Percentiles rank a stretch among this genome's conserved stretches.
These are phyloP conservation scores for Cryphonectria carpinicola DNA, from an alignment of 2,329 filamentous ascomycete genomes.

Conservation along the genomic window DNA sequence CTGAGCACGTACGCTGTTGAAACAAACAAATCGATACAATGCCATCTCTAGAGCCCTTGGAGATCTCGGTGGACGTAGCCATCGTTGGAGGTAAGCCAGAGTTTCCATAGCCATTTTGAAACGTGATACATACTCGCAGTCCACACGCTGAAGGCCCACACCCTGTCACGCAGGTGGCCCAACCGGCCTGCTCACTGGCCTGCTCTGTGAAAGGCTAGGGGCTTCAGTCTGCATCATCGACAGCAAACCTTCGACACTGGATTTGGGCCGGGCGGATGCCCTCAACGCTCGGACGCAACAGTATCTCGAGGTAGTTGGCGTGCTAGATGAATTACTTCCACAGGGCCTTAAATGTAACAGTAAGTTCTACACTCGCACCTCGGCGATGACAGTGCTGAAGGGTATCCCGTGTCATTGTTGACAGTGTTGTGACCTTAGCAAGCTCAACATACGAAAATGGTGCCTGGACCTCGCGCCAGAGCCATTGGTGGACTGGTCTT, in stretches of 20 bases:
- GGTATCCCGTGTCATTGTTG: background rate
- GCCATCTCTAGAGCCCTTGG: background rate
- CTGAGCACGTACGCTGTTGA: background rate
- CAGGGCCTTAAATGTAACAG: constrained; percentile 54
- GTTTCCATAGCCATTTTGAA: background rate
- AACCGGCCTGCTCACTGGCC: background rate
- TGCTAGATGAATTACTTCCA: constrained; percentile 46
- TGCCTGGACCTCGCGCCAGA: constrained; percentile 52
- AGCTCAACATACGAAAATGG: constrained; percentile 51
- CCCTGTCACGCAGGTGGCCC: background rate
- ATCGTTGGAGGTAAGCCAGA: constrained; percentile 6
- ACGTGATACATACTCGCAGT: background rate
- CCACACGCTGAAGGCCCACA: background rate
- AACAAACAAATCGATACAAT: background rate
- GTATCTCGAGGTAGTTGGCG: constrained; percentile 49
- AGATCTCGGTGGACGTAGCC: background rate
- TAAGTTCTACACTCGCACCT: constrained; percentile 31
- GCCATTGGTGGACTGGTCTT: constrained; percentile 51
- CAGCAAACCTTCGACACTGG: constrained; percentile 32
- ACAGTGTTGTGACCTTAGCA: background rate
- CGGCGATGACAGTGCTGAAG: background rate
- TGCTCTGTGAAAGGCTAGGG: background rate
- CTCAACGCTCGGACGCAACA: constrained; percentile 55
- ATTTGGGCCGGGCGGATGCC: constrained; percentile 51
- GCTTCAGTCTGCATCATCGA: constrained; percentile 7